Evolutionary conservation across 192 early-diverging fungal genomes (phyloP).

Genomic region (Oehlia diaphana): DNA sequence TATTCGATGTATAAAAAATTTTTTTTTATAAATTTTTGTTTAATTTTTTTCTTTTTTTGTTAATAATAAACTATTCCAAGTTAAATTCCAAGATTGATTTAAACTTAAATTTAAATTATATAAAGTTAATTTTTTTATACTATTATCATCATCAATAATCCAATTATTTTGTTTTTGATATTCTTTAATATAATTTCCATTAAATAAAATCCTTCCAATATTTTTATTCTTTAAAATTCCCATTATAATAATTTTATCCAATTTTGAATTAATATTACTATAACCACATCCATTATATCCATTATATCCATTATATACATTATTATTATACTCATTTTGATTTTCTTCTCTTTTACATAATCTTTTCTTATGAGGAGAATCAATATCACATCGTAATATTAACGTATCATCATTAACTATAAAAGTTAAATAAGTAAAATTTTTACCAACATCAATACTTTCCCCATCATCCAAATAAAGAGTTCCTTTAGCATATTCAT

Average conservation of each 20-base stretch:
- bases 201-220: background rate
- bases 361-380: no score
- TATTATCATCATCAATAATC: background rate
- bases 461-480: constrained; percentile 66
- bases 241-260: constrained; percentile 13
- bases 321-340: background rate
- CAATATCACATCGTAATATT: background rate
- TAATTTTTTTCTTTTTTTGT: no score
- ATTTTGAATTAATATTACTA: background rate
- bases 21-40: no score
- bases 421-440: constrained; percentile 11
- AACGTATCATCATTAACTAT: background rate
- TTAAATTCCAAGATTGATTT: background rate
- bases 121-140: background rate
- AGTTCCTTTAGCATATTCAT: constrained; percentile 46
- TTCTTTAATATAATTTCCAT: background rate
- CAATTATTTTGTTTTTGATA: background rate
- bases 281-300: background rate
- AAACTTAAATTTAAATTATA: background rate
- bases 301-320: background rate
- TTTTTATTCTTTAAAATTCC: background rate
- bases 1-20: no score
- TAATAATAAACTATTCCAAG: background rate
- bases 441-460: background rate
- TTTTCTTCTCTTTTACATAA: no score